phyloP scores from a whole-genome alignment of 2,329 filamentous ascomycete genomes.

The Curvularia spicifera region DNA sequence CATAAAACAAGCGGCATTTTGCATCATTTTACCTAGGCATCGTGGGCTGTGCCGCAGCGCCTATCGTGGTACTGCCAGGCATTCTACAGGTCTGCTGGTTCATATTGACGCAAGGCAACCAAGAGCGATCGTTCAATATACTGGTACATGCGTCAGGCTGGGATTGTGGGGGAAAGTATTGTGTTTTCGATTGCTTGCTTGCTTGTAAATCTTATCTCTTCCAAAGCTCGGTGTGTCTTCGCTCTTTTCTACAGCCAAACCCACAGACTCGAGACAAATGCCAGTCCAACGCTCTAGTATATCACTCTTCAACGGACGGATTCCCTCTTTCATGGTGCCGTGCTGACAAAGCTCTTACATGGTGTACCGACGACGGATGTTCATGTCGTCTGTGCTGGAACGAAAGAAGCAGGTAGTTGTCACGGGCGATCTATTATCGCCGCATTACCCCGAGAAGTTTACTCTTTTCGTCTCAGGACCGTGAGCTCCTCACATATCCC shows the following conservation, averaged over 20 bases:
- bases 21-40: slow-evolving; percentile 19
- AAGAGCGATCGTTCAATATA: background rate
- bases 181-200: background rate
- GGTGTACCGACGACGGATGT: background rate
- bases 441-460: background rate
- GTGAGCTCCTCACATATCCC: background rate
- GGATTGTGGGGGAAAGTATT: background rate
- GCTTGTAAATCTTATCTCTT: background rate
- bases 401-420: background rate
- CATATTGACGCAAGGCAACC: background rate
- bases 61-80: background rate
- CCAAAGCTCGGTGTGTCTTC: background rate
- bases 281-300: background rate
- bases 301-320: background rate
- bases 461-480: background rate
- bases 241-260: background rate
- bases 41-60: slow-evolving; percentile 9
- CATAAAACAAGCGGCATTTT: background rate
- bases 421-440: background rate
- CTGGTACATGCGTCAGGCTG: background rate
- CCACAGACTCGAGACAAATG: background rate
- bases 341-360: background rate
- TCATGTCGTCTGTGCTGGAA: background rate
- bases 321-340: background rate
- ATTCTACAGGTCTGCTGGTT: background rate